Conservation (phyloP, 768 basidiomycete genomes). For the Tricholoma terreum region DNA sequence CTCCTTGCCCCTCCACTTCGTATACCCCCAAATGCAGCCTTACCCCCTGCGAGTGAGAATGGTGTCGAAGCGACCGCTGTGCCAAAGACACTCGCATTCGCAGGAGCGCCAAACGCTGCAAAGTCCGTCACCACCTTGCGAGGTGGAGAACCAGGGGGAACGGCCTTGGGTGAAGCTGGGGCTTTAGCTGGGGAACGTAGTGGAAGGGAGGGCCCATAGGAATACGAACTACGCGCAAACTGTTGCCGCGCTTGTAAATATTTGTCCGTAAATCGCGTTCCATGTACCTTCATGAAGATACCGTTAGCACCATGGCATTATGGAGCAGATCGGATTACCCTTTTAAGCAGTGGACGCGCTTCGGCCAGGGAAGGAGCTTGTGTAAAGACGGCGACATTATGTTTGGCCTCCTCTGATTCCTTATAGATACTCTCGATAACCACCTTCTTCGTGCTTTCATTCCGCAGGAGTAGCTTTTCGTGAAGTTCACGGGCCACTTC, state of each 20-base stretch:
- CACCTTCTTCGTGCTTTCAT: constrained; percentile 96
- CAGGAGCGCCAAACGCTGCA: constrained; percentile 77
- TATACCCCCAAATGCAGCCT: constrained; percentile 83
- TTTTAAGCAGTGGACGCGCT: constrained; percentile 74
- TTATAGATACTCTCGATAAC: constrained; percentile 96
- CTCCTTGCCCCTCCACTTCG: constrained; percentile 38
- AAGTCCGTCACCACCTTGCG: constrained; percentile 90
- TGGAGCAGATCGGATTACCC: constrained; percentile 43
- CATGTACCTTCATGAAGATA: constrained; percentile 61
- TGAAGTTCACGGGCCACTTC: constrained; percentile 94
- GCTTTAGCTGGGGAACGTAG: constrained; percentile 41
- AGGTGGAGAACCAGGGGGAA: constrained; percentile 59
- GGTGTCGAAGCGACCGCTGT: constrained; percentile 81
- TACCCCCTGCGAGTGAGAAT: constrained; percentile 73
- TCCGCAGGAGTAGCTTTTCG: constrained; percentile 83
- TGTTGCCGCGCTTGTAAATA: constrained; percentile 76
- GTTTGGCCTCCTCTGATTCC: constrained; percentile 81
- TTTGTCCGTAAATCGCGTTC: constrained; percentile 97
- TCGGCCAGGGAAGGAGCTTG: constrained; percentile 66
- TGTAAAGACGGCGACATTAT: constrained; percentile 87
- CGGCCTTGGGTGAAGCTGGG: constrained; percentile 38
- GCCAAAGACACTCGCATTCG: constrained; percentile 75
- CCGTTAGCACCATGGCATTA: constrained; percentile 8
- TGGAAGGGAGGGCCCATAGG: constrained; percentile 49
- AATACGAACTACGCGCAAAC: constrained; percentile 51